Evolutionary conservation across 306 rosid genomes (phyloP), one percentile per base, ranked within the genome.

Genomic region (Vigna mungo): DNA sequence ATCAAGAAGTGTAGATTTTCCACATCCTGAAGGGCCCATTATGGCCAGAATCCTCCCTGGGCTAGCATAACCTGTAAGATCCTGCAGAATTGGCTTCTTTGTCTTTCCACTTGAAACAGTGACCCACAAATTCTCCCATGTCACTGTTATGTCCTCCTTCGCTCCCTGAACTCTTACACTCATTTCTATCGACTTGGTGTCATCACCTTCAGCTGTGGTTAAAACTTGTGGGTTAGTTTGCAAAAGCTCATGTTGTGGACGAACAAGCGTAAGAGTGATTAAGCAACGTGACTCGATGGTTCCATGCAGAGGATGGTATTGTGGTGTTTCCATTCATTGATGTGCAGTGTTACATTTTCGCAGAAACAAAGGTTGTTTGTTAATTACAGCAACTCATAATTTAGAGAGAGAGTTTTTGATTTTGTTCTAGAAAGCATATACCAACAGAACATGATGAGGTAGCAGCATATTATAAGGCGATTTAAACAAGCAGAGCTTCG

Each of bases 21-120:
- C 96, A 76, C 78, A 87, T 9, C 96, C 96, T n/a, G 94, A 91
- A 74, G 96, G 96, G 10, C 92, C 96, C 92, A 89, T 89, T 52
- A 91, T 74, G 54, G 94, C 94, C 65, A 89, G 71, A 51, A 87
- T 80, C 68, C 88, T 78, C 15, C 89, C 96, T 1, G 96, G 96
- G 53, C 58, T 68, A 0, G 90, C 92, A 75, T 79, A 81, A 64
- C 93, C 93, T 0, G 85, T 81, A 5, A 89, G 71, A 54, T 83
- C 89, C 48, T 82, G 80, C 16, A 89, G 84, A 68, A 91, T 89
- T 34, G 89, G 64, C 74, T 77, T 84, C 44, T 67, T 81, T 20
- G 74, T 78, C 54, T 51, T 85, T 49, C 84, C 87, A 55, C 63
- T 51, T 34, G 85, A 69, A 65, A 88, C 84, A 25, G 75, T 81